phyloP scores from a whole-genome alignment of 768 basidiomycete genomes.

The Obba rivulosa region DNA sequence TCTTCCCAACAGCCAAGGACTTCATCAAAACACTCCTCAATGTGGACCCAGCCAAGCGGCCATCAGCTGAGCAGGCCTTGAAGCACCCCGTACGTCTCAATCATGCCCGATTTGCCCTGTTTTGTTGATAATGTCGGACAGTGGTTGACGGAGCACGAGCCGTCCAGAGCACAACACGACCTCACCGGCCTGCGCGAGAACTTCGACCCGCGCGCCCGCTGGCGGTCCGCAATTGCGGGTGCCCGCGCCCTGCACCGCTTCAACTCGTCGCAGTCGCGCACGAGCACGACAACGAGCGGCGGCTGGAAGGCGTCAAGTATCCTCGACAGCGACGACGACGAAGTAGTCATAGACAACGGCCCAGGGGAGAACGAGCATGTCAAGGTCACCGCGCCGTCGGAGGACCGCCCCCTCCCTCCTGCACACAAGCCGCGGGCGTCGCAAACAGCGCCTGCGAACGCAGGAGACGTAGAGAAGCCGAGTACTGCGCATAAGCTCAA shows the following conservation, averaged over 20 bases:
- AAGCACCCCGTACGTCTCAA: conserved; percentile 49
- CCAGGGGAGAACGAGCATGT: conserved; percentile 39
- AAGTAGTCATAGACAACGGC: conserved; percentile 17
- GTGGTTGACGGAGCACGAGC: conserved; percentile 70
- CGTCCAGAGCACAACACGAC: conserved; percentile 64
- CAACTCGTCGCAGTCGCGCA: conserved; percentile 16
- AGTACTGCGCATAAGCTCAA: conserved; percentile 17
- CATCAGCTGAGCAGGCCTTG: conserved; percentile 69
- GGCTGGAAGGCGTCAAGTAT: conserved; percentile 27
- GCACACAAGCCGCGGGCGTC: neutral
- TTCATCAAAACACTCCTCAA: conserved; percentile 74
- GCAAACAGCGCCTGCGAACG: neutral
- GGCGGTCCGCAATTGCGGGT: conserved; percentile 63
- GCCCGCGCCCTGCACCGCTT: conserved; percentile 34
- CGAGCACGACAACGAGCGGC: conserved; percentile 21
- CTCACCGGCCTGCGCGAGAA: conserved; percentile 74
- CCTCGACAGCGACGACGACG: conserved; percentile 27
- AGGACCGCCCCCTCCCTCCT: conserved; percentile 5
- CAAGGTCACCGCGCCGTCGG: conserved; percentile 31
- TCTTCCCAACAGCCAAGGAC: conserved; percentile 60
- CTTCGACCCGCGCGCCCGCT: conserved; percentile 71
- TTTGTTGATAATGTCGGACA: conserved; percentile 20
- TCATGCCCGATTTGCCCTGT: neutral
- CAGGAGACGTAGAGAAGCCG: conserved; percentile 8
- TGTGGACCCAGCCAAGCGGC: conserved; percentile 64